A percentile compares a stretch with the other conserved stretches of the same genome.
These are phyloP conservation scores for Tetrahymena thermophila DNA, from an alignment of 73 alveolate species.

Conservation along the genomic window DNA sequence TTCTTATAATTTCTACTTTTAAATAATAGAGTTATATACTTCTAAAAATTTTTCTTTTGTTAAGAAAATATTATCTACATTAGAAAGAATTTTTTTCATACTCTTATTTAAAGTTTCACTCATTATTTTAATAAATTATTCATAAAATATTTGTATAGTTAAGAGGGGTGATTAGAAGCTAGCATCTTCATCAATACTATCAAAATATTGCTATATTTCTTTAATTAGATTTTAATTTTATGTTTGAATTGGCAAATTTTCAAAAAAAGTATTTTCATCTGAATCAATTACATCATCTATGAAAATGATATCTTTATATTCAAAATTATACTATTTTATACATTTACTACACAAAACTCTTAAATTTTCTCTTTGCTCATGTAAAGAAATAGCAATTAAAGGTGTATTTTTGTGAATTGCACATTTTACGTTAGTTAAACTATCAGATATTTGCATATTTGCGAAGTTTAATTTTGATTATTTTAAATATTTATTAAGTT, in stretches of 20 bases:
- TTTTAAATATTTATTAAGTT: neutral
- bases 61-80: neutral
- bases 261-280: neutral
- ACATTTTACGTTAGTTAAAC: neutral
- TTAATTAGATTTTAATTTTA: neutral
- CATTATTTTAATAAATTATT: neutral
- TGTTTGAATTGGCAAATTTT: neutral
- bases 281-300: neutral
- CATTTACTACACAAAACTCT: neutral
- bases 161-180: neutral
- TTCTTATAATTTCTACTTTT: neutral
- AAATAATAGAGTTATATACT: neutral
- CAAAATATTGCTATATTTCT: neutral
- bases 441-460: neutral
- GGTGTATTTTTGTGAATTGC: neutral
- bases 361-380: neutral
- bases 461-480: neutral
- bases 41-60: neutral
- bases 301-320: neutral
- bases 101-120: neutral
- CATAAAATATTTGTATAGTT: neutral
- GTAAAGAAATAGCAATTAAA: neutral
- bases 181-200: neutral
- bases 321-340: neutral
- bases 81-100: neutral